These are phyloP conservation scores for Globisporangium nodosum DNA, from an alignment of 352 stramenopile genomes.

Conservation along the genomic window DNA sequence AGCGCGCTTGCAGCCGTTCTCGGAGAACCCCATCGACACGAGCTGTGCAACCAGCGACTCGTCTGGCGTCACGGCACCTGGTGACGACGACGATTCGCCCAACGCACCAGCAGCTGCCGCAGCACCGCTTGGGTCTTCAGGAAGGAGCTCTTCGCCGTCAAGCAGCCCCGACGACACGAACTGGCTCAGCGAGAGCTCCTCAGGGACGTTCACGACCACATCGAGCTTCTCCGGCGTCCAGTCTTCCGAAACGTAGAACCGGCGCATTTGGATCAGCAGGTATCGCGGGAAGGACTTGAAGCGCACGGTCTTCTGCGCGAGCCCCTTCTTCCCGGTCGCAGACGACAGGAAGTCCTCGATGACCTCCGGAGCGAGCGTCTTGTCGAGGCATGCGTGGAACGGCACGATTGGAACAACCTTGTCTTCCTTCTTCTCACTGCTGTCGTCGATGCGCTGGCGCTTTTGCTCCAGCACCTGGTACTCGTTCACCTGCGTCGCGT, in stretches of 20 bases:
- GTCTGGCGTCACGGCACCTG: constrained; percentile 63
- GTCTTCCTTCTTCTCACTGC: constrained; percentile 13
- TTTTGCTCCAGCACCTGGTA: constrained; percentile 87
- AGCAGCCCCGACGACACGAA: constrained; percentile 88
- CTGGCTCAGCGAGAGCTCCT: constrained; percentile 71
- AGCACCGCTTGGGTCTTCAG: constrained; percentile 35
- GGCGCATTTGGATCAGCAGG: constrained; percentile 94
- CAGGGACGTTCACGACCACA: constrained; percentile 94
- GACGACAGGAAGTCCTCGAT: constrained; percentile 89
- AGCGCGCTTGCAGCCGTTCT: constrained; percentile 97
- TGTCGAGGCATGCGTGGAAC: constrained; percentile 93
- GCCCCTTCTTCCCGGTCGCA: constrained; percentile 69
- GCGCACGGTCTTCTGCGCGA: constrained; percentile 74
- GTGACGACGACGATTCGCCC: not conserved
- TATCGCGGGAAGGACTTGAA: constrained; percentile 96
- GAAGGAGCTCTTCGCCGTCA: constrained; percentile 84
- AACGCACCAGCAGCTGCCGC: constrained; percentile 12
- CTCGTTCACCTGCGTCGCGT: constrained; percentile 77
- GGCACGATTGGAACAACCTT: constrained; percentile 89
- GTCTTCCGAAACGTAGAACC: constrained; percentile 95
- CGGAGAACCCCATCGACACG: constrained; percentile 97
- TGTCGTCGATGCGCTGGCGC: constrained; percentile 78
- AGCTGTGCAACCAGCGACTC: constrained; percentile 91
- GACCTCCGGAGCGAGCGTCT: constrained; percentile 85
- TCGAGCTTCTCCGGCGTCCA: constrained; percentile 98